Conservation (phyloP, 1,284 basidiomycete species). For the Trametes pubescens region DNA sequence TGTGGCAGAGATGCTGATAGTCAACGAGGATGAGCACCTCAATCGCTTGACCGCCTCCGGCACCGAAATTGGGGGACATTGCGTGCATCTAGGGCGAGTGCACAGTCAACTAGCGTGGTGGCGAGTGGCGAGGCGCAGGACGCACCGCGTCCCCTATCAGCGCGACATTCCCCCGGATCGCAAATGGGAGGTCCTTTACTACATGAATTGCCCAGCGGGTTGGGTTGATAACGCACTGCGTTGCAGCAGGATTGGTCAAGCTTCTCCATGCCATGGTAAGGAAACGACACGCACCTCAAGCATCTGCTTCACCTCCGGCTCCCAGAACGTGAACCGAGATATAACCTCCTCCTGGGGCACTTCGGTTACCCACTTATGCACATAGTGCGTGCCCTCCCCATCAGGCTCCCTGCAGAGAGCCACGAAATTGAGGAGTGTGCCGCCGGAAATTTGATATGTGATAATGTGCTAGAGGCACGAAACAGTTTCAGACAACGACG, state of each 20-base stretch:
- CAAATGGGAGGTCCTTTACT: conserved; percentile 47
- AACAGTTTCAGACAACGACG: too few species aligned
- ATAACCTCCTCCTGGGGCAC: conserved; percentile 47
- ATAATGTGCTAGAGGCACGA: conserved; percentile 37
- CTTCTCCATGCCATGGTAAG: background rate
- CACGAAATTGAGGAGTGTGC: conserved; percentile 48
- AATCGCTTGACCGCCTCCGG: conserved; percentile 63
- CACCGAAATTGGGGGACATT: conserved; percentile 58
- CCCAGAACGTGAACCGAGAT: conserved; percentile 45
- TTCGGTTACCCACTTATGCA: conserved; percentile 45
- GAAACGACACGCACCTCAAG: conserved; percentile 39
- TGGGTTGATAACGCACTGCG: conserved; percentile 48
- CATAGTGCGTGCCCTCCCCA: conserved; percentile 44
- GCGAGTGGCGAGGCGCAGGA: background rate
- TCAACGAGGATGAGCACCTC: conserved; percentile 48
- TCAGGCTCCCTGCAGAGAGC: conserved; percentile 40
- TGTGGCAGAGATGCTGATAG: background rate
- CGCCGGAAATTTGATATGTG: conserved; percentile 41
- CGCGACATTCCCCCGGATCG: conserved; percentile 47
- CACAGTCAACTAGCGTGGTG: background rate
- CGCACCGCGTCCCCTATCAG: conserved; percentile 54
- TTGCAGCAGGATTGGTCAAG: background rate
- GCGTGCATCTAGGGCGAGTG: conserved; percentile 47
- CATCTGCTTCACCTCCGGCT: conserved; percentile 47
- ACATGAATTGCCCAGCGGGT: conserved; percentile 56